Evolutionary conservation across 2,329 filamentous ascomycete genomes (phyloP).

Genomic region (Cladophialophora psammophila): DNA sequence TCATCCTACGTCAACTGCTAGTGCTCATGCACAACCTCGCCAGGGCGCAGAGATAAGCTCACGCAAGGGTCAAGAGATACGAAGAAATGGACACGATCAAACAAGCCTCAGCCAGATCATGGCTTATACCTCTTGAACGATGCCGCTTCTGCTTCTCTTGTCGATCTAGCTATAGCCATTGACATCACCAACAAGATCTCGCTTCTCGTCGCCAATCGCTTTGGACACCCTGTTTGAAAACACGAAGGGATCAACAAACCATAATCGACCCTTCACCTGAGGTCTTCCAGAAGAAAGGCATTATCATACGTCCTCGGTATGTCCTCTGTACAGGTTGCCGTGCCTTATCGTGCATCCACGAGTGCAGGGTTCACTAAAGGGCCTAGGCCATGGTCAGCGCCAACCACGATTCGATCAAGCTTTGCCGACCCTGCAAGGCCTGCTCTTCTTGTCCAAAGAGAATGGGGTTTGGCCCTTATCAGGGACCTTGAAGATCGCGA

Average conservation of each 20-base stretch:
- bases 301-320: neutral
- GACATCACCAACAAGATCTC: conserved; percentile 5
- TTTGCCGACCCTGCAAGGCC: neutral
- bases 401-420: conserved; percentile 6
- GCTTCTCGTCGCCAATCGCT: conserved; percentile 13
- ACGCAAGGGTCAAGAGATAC: conserved; percentile 2
- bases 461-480: conserved; percentile 27
- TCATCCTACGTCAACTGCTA: neutral
- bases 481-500: conserved; percentile 20
- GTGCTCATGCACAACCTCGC: conserved; percentile 4
- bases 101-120: conserved; percentile 4
- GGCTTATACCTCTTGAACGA: neutral
- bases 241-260: neutral
- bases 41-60: conserved; percentile 24
- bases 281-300: conserved; percentile 6
- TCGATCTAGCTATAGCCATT: neutral
- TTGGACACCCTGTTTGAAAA: neutral
- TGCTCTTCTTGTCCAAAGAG: conserved; percentile 21
- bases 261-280: neutral
- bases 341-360: conserved; percentile 21
- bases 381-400: neutral
- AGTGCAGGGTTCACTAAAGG: conserved; percentile 1
- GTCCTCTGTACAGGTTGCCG: neutral
- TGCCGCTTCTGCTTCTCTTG: neutral
- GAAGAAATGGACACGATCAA: neutral